Evolutionary conservation across 2,329 filamentous ascomycete species (phyloP), one percentile per base, ranked within the genome.

Genomic region (Ceratocystis albifundus): DNA sequence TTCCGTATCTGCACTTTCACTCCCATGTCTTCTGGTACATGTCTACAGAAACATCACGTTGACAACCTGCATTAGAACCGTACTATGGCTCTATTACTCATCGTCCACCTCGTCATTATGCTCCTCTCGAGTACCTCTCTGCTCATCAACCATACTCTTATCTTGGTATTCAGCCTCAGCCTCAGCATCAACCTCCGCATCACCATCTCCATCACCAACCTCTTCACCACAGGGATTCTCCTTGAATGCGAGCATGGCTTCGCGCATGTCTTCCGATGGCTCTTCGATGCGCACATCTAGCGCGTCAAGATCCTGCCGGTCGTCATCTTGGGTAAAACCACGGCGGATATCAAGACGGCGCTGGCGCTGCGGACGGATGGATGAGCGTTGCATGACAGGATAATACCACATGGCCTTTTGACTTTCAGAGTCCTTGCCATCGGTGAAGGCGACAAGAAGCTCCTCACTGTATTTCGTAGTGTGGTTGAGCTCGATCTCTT

Each of bases 341-440:
- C 76, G 76, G 41, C 77, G 81, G 61, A 81, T 80, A 59, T 82
- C 80, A 69, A 86, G 85, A 72, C 84, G 84, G 77, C 83, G 86
- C 68, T 79, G 81, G 67, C 85, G 80, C 74, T 86, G 84, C 36
- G 83, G 84, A 57, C 84, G 79, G 71, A 88, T 83, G 25, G 79
- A 79, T 61, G 80, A 83, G 65, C 83, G 82, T 74, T 87, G 84
- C 75, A 88, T 82, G 69, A 88, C 79, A 3, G 86, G 86, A 71
- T 88, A 88, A 74, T 87, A 88, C 74, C 85, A 87, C 12, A 81
- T 82, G 5, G 80, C 85, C 73, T 82, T 83, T 36, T 59, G 55
- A 8, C 17, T 74, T 63, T 79, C 79, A 69, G 80, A 78, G 62
- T 75, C 71, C 28, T 74, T 79, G 69, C 82, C 80, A 69, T 84